Conservation (phyloP, 2,329 filamentous ascomycete genomes). For the Chaetomium sp. region DNA sequence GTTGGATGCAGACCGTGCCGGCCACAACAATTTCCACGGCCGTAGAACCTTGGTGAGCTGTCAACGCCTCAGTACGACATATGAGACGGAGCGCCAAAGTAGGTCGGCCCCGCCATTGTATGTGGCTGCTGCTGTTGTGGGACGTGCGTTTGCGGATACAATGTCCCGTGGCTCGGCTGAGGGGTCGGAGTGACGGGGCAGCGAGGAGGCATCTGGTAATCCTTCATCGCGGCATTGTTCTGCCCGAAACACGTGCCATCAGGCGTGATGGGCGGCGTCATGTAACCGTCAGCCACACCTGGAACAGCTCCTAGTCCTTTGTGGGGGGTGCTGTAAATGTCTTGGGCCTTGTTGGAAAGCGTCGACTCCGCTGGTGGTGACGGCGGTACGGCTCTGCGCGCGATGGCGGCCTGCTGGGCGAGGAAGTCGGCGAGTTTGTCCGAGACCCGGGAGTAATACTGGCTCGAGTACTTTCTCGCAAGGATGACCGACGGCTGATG, state of each 20-base stretch:
- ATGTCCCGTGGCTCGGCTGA: slow-evolving; percentile 33
- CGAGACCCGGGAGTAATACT: slow-evolving; percentile 47
- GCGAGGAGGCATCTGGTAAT: slow-evolving; percentile 45
- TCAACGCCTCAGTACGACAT: slow-evolving; percentile 18
- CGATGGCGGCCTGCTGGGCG: slow-evolving; percentile 51
- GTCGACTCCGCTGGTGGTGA: slow-evolving; percentile 51
- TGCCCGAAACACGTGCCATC: slow-evolving; percentile 55
- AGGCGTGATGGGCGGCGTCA: slow-evolving; percentile 80
- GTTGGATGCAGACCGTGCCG: slow-evolving; percentile 6
- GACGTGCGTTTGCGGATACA: slow-evolving; percentile 27
- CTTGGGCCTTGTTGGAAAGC: slow-evolving; percentile 44
- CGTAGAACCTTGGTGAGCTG: slow-evolving; percentile 1
- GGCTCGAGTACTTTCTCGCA: slow-evolving; percentile 53
- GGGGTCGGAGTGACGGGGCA: slow-evolving; percentile 60
- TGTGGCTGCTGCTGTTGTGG: slow-evolving; percentile 32
- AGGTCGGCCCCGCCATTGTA: slow-evolving; percentile 40
- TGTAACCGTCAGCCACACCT: slow-evolving; percentile 64
- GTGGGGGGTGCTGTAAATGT: slow-evolving; percentile 71
- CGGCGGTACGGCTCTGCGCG: slow-evolving; percentile 47
- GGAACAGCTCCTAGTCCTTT: slow-evolving; percentile 62
- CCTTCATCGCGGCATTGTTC: slow-evolving; percentile 37
- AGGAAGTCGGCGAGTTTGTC: slow-evolving; percentile 53
- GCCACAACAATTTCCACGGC: not conserved
- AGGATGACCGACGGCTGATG: slow-evolving; percentile 53
- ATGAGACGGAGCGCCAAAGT: slow-evolving; percentile 34